A percentile compares a stretch with the other conserved stretches of the same genome.
Conservation (phyloP, 108 stramenopile genomes). For the Epithemia pelagica region DNA sequence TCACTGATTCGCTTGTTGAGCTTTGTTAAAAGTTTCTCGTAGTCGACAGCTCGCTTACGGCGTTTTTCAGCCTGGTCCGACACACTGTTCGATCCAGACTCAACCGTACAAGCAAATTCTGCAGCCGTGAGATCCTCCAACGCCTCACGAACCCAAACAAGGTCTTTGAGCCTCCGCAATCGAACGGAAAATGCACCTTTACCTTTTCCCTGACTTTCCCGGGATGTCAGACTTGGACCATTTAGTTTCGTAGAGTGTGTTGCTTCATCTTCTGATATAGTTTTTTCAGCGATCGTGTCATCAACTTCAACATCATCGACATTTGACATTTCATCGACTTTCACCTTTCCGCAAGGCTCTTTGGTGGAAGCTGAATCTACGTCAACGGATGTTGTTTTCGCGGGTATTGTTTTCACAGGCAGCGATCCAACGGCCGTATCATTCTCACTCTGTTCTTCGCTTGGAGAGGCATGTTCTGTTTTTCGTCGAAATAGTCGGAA, state of each 20-base stretch:
- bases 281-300: too few species aligned
- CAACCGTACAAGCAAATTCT: slow-evolving; percentile 75
- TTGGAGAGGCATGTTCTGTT: not conserved
- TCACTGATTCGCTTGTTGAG: slow-evolving; percentile 61
- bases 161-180: slow-evolving; percentile 72
- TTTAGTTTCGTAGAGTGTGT: too few species aligned
- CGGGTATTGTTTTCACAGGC: too few species aligned
- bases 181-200: not conserved
- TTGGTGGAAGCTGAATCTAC: too few species aligned
- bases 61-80: slow-evolving; percentile 9
- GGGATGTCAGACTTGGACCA: too few species aligned
- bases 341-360: too few species aligned
- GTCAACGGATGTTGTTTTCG: too few species aligned
- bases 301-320: too few species aligned
- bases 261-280: too few species aligned
- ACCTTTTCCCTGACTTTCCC: too few species aligned
- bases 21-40: slow-evolving; percentile 68
- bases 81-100: slow-evolving; percentile 20
- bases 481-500: not conserved
- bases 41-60: slow-evolving; percentile 73
- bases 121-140: slow-evolving; percentile 80
- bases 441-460: not conserved
- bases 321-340: too few species aligned
- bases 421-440: not conserved
- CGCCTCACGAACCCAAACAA: slow-evolving; percentile 84